These are phyloP conservation scores for Trametopsis cervina DNA, from an alignment of 768 basidiomycete genomes.

Conservation along the genomic window DNA sequence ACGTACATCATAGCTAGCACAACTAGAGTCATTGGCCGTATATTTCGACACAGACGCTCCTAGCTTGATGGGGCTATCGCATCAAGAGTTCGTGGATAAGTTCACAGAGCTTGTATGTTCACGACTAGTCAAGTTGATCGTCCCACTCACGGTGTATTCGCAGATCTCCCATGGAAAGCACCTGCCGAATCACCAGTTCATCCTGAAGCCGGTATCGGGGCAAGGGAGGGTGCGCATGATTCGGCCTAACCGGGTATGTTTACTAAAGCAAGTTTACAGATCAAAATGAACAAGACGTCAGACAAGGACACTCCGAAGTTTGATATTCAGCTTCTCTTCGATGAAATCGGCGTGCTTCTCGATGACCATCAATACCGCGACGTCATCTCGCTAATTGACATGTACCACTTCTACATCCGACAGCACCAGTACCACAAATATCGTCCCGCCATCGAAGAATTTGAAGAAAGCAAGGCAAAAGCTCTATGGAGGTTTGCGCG, in stretches of 20 bases:
- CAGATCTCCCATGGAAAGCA: constrained; percentile 48
- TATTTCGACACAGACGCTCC: constrained; percentile 94
- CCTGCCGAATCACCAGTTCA: constrained; percentile 73
- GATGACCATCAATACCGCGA: constrained; percentile 95
- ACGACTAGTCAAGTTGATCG: not conserved
- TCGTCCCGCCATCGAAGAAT: constrained; percentile 58
- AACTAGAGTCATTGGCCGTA: constrained; percentile 76
- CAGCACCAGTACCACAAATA: constrained; percentile 85
- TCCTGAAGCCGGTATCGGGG: constrained; percentile 92
- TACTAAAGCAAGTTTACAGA: constrained; percentile 32
- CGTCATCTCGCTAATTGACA: constrained; percentile 85
- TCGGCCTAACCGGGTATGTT: not conserved
- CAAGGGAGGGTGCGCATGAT: constrained; percentile 68
- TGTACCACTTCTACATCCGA: constrained; percentile 93
- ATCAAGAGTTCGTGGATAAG: constrained; percentile 58
- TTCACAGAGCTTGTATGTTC: constrained; percentile 65
- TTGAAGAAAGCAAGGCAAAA: constrained; percentile 50
- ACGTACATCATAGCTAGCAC: constrained; percentile 54
- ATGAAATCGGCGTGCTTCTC: constrained; percentile 87
- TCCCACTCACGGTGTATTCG: not conserved
- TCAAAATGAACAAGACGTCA: constrained; percentile 76
- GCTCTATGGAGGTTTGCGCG: constrained; percentile 75
- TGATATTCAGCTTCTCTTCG: constrained; percentile 82
- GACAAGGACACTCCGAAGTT: constrained; percentile 74
- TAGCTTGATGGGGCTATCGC: constrained; percentile 65